phyloP scores from a whole-genome alignment of 2,329 filamentous ascomycete genomes.

The Dothistroma pini region DNA sequence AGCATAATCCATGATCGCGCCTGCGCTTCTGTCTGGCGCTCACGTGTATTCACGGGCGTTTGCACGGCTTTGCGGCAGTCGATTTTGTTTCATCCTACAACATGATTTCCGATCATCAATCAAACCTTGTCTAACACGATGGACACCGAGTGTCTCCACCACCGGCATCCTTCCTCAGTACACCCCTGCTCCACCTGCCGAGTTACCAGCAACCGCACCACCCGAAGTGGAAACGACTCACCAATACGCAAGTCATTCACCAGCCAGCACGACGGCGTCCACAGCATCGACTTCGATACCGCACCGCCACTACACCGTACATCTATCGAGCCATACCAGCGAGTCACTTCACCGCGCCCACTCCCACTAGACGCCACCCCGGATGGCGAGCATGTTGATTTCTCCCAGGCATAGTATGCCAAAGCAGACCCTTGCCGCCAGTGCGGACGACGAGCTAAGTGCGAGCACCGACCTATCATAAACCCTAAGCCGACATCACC shows the following conservation, averaged over 20 bases:
- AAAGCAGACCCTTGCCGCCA: not conserved
- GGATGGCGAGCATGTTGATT: not conserved
- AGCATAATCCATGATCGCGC: not conserved
- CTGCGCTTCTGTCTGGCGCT: not conserved
- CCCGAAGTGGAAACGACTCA: not conserved
- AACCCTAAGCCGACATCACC: not conserved
- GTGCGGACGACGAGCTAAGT: not conserved
- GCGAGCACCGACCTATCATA: not conserved
- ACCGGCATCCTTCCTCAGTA: not conserved
- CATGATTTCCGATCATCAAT: not conserved
- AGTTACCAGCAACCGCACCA: not conserved
- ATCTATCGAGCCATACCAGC: not conserved
- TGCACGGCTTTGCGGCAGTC: not conserved
- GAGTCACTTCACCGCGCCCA: not conserved
- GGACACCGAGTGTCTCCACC: not conserved
- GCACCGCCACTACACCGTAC: not conserved
- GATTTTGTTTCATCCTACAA: not conserved
- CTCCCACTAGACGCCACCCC: not conserved
- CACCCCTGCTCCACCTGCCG: not conserved
- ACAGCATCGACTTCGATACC: not conserved
- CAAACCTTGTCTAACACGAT: not conserved
- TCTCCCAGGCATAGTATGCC: not conserved
- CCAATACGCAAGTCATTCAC: not conserved
- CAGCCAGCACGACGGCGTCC: not conserved
- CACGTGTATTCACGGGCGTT: not conserved